Conservation (phyloP, 305 asterid species). For the Fraxinus albicans region DNA sequence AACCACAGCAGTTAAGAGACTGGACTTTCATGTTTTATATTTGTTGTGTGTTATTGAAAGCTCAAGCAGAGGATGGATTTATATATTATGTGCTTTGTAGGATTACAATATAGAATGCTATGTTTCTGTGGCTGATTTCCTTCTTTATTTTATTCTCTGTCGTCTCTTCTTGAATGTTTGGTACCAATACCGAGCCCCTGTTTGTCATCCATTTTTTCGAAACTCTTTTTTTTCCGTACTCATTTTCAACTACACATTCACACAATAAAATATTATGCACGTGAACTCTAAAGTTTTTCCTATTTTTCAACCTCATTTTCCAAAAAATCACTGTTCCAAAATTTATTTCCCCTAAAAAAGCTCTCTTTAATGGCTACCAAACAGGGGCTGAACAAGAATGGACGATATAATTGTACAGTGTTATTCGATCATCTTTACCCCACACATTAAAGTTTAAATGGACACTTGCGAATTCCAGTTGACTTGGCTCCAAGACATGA, state of each 20-base stretch:
- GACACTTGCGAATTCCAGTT: neutral
- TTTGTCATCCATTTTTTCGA: neutral
- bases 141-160: neutral
- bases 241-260: neutral
- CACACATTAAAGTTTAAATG: neutral
- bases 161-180: neutral
- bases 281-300: too few relatives aligned
- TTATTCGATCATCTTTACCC: neutral
- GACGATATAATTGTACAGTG: neutral
- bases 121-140: neutral
- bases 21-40: neutral
- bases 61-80: neutral
- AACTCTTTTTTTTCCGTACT: neutral
- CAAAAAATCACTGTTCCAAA: neutral
- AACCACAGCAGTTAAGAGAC: conserved; percentile 1
- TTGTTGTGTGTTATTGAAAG: conserved; percentile 7
- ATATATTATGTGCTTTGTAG: neutral
- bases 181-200: neutral
- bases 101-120: neutral
- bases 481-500: neutral
- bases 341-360: neutral
- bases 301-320: neutral
- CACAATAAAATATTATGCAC: neutral
- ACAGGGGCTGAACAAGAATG: neutral
- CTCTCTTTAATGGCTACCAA: neutral